Evolutionary conservation across 352 stramenopile genomes (phyloP), one percentile per base, ranked within the genome.

Genomic region (Phytophthora megakarya): DNA sequence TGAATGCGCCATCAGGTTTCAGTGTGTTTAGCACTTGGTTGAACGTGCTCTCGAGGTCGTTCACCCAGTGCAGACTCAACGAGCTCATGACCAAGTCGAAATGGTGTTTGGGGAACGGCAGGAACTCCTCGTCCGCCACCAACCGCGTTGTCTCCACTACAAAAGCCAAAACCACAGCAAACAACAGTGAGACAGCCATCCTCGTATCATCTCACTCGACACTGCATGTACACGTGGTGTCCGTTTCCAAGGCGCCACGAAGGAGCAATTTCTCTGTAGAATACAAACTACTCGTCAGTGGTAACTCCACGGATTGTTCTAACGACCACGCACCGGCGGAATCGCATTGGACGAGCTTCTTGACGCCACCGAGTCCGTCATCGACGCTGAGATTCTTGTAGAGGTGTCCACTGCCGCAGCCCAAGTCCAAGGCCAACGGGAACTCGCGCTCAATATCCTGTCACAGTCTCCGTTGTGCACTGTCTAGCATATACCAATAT

Each of bases 41-140:
- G 61, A 98, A 93, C 18, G 88, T 95, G 64, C 78, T 80, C 7
- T 94, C 91, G 9, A 99, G 78, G 75, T 99, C 93, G 74, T 99
- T 99, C 18, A 98, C 85, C 97, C 97, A 99, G 72, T 99, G 97
- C 50, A 99, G 73, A 15, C 79, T 83, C 54, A 98, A 77, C 7
- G 79, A 97, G 70, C 88, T 98, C 61, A 99, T 85, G 15, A 99
- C 93, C n/a, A 99, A 64, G 73, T 99, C 97, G 70, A 99, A 99
- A 44, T 97, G 97, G 19, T 85, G 78, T n/a, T 88, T 86, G 2
- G 92, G 87, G 77, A 99, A 99, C 6, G 96, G 95, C 22, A 99
- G 76, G 50, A 92, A 95, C 54, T 97, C 95, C 67, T 98, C 93
- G 70, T 99, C 94, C 28, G 84, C 88, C 18, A 84, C 70, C 46